Conservation (phyloP, 805 yeast species). For the Grigorovia transvaalensis region DNA sequence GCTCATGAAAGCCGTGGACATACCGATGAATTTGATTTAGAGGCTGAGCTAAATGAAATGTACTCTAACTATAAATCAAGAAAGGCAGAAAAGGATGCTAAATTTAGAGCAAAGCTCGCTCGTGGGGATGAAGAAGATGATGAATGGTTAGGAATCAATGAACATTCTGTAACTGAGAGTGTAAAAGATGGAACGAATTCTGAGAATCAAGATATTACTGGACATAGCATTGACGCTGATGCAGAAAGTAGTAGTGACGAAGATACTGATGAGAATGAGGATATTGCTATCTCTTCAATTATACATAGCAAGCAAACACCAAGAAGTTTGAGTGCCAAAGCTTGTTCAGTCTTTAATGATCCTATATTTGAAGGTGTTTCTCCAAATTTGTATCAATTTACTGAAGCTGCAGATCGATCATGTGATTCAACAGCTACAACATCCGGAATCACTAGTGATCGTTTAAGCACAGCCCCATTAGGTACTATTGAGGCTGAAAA, state of each 20-base stretch:
- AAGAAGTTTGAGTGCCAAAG: conserved; percentile 31
- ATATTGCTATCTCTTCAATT: conserved; percentile 55
- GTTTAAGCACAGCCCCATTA: too few species aligned
- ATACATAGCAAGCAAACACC: conserved; percentile 41
- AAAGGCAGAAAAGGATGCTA: conserved; percentile 59
- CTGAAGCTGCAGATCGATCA: too few species aligned
- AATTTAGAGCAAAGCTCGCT: conserved; percentile 54
- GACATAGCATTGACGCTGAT: background rate
- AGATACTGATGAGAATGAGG: conserved; percentile 39
- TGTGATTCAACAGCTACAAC: too few species aligned
- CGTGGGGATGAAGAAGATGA: conserved; percentile 71
- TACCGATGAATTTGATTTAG: conserved; percentile 56
- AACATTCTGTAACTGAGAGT: conserved; percentile 32
- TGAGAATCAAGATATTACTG: conserved; percentile 28
- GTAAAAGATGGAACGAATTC: conserved; percentile 31
- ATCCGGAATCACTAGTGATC: too few species aligned
- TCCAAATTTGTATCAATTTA: conserved; percentile 21
- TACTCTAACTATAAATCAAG: conserved; percentile 59
- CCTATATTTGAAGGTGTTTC: conserved; percentile 43
- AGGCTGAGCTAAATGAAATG: conserved; percentile 75
- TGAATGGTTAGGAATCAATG: conserved; percentile 66
- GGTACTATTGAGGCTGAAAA: conserved; percentile 3
- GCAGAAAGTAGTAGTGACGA: conserved; percentile 13
- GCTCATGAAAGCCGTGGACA: conserved; percentile 27
- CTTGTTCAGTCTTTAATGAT: conserved; percentile 39